These are phyloP conservation scores for Verbena officinalis DNA, from an alignment of 257 asterid genomes.

Conservation along the genomic window DNA sequence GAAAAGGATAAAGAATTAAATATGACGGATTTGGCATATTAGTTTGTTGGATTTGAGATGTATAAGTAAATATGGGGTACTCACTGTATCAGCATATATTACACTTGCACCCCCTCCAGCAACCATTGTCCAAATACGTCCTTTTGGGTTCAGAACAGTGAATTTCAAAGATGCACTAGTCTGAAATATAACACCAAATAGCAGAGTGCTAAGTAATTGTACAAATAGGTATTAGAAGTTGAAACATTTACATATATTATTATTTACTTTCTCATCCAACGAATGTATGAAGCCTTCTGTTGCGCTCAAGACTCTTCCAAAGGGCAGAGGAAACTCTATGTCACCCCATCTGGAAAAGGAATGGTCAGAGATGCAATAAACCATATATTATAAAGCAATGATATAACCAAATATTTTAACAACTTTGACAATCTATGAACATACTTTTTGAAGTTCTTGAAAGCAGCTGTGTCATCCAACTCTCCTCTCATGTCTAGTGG, in stretches of 20 bases:
- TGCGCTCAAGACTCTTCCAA: conserved; percentile 89
- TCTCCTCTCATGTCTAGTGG: conserved; percentile 97
- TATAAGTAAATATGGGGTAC: conserved; percentile 28
- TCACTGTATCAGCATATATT: conserved; percentile 92
- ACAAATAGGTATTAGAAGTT: conserved; percentile 3
- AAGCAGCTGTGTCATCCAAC: conserved; percentile 93
- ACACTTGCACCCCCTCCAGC: conserved; percentile 99
- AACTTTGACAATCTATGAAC: conserved; percentile 20
- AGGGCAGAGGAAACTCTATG: conserved; percentile 85
- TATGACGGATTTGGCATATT: not conserved
- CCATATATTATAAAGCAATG: conserved; percentile 11
- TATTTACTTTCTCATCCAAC: conserved; percentile 79
- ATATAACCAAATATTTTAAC: conserved; percentile 14
- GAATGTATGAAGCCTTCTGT: conserved; percentile 83
- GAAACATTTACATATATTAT: conserved; percentile 7
- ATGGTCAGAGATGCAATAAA: conserved; percentile 14
- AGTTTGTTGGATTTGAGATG: conserved; percentile 22
- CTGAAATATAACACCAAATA: conserved; percentile 43
- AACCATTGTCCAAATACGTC: conserved; percentile 98
- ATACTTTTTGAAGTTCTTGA: conserved; percentile 90
- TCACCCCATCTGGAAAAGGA: conserved; percentile 71
- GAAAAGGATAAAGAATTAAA: not conserved
- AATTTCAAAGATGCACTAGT: conserved; percentile 95
- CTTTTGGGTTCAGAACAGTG: conserved; percentile 92
- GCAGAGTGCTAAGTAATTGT: not conserved